Evolutionary conservation across 352 stramenopile species (phyloP).

Genomic region (Phytopythium cucurbitacearum): DNA sequence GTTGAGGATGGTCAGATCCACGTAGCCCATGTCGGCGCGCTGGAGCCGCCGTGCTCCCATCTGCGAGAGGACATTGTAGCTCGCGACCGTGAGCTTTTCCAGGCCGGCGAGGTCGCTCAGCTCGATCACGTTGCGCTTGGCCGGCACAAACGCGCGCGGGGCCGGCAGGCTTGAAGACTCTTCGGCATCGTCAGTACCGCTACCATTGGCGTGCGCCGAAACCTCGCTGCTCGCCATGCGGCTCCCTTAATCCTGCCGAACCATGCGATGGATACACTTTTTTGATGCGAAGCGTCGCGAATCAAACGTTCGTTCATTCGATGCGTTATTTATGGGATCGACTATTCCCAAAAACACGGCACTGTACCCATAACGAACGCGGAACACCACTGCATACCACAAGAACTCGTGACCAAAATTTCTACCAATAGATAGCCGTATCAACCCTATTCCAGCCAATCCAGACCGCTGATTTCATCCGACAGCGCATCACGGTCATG

Average conservation of each 20-base stretch:
- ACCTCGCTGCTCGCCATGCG: too few species aligned
- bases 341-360: too few species aligned
- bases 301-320: too few species aligned
- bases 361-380: neutral
- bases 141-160: slow-evolving; percentile 41
- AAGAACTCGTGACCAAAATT: neutral
- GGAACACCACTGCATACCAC: neutral
- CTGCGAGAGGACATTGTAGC: slow-evolving; percentile 84
- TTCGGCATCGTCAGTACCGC: neutral
- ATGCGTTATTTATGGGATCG: too few species aligned
- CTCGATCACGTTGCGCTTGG: slow-evolving; percentile 30
- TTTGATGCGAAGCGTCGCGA: too few species aligned
- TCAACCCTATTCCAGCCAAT: neutral
- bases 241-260: too few species aligned
- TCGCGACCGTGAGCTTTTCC: slow-evolving; percentile 66
- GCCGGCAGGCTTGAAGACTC: neutral
- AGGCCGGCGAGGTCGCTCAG: slow-evolving; percentile 38
- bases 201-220: neutral
- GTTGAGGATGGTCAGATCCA: slow-evolving; percentile 43
- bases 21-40: slow-evolving; percentile 42
- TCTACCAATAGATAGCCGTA: neutral
- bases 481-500: neutral
- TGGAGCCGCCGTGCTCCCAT: slow-evolving; percentile 55
- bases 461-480: neutral
- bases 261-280: too few species aligned